These are phyloP conservation scores for Diospyros lotus DNA, from an alignment of 148 eudicot species.

Conservation along the genomic window DNA sequence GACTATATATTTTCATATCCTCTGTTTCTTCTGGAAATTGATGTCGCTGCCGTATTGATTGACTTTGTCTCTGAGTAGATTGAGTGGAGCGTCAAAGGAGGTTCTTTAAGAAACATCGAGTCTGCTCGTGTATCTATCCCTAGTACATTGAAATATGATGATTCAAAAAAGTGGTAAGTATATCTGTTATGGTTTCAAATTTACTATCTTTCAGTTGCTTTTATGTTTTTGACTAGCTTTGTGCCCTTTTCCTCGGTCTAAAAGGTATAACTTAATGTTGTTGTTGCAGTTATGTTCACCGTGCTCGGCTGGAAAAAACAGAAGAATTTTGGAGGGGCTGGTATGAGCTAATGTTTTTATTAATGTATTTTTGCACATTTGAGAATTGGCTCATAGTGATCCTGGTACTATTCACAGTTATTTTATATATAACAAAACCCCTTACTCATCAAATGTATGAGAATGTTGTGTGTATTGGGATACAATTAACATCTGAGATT, in stretches of 20 bases:
- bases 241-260: constrained; percentile 3
- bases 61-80: constrained; percentile 37
- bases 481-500: neutral
- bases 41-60: constrained; percentile 11
- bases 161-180: constrained; percentile 69
- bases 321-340: constrained; percentile 96
- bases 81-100: constrained; percentile 93
- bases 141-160: constrained; percentile 73
- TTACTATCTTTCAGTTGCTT: neutral
- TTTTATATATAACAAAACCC: neutral
- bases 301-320: constrained; percentile 74
- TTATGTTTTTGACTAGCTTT: constrained; percentile 1
- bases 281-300: constrained; percentile 65
- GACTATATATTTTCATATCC: constrained; percentile 1
- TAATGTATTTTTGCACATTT: neutral
- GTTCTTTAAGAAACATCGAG: constrained; percentile 75
- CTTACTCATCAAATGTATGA: neutral
- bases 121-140: constrained; percentile 93
- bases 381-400: neutral
- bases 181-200: neutral
- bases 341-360: constrained; percentile 35
- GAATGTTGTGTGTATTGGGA: neutral
- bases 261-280: neutral
- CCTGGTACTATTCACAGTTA: neutral
- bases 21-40: neutral